Conservation (phyloP, 2,329 filamentous ascomycete species). For the Chrysosporium queenslandicum region DNA sequence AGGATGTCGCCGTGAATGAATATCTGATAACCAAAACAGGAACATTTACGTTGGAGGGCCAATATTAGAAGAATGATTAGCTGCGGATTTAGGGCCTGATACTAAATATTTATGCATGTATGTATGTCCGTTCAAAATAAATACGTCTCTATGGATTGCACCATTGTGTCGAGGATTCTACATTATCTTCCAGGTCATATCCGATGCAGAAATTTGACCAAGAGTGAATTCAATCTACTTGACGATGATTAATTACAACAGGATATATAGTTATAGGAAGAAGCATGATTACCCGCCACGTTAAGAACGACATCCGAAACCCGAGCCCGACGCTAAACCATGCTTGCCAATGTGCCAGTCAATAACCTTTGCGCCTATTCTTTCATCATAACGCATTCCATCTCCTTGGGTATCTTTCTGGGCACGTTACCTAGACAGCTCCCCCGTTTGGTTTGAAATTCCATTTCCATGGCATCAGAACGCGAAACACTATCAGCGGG, state of each 20-base stretch:
- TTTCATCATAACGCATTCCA: not conserved
- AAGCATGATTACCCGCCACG: not conserved
- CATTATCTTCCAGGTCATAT: too few species aligned
- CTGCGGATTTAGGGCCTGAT: not conserved
- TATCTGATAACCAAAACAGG: conserved; percentile 57
- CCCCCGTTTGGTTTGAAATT: not conserved
- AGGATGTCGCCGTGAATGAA: conserved; percentile 54
- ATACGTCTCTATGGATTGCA: too few species aligned
- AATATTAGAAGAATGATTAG: conserved; percentile 33
- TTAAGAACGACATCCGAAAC: not conserved
- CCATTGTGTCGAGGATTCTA: too few species aligned
- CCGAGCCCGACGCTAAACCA: not conserved
- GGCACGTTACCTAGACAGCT: not conserved
- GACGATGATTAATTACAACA: too few species aligned
- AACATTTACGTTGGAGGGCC: conserved; percentile 50
- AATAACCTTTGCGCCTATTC: not conserved
- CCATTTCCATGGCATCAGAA: conserved; percentile 17
- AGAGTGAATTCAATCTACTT: too few species aligned
- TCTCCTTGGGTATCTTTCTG: not conserved
- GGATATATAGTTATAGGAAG: too few species aligned
- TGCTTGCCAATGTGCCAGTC: not conserved
- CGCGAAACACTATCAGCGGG: conserved; percentile 11
- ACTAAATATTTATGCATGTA: too few species aligned
- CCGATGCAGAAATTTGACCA: too few species aligned
- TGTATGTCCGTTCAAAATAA: too few species aligned